A percentile compares a stretch with the other conserved stretches of the same genome.
Conservation (phyloP, 257 asterid species). For the Solanum arcanum region DNA sequence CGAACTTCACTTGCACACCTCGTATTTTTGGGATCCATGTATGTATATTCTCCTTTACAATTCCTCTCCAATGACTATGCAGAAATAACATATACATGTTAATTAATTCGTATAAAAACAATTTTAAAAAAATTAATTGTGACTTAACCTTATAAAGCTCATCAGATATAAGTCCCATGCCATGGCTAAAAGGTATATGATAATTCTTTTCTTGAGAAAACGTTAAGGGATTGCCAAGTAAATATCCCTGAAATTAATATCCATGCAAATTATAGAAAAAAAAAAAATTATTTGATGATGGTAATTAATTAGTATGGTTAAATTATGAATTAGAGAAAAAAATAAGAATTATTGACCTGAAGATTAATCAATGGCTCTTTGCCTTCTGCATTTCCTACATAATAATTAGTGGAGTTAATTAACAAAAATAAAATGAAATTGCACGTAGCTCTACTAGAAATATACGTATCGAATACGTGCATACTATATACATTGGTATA, state of each 20-base stretch:
- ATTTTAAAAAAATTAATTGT: not conserved
- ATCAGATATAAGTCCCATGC: not conserved
- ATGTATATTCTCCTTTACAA: not conserved
- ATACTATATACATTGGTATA: too few relatives aligned
- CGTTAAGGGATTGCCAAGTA: not conserved
- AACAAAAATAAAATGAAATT: too few relatives aligned
- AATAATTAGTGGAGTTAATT: too few relatives aligned
- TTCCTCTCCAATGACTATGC: not conserved
- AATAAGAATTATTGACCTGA: conserved; percentile 4
- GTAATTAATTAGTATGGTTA: not conserved
- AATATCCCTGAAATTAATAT: not conserved
- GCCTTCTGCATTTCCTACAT: conserved; percentile 21
- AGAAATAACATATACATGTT: not conserved
- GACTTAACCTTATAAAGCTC: not conserved
- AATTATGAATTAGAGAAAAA: not conserved
- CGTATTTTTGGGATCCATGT: not conserved
- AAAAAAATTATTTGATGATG: not conserved
- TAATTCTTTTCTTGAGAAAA: not conserved
- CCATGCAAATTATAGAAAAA: not conserved
- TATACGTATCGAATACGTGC: too few relatives aligned
- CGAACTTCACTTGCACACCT: not conserved
- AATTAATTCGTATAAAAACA: not conserved
- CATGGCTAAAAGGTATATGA: not conserved
- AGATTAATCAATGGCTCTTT: conserved; percentile 11
- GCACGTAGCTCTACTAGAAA: too few relatives aligned